A percentile compares a stretch with the other conserved stretches of the same genome.
These are phyloP conservation scores for Bolboschoenoplectus hybrid DNA, from an alignment of 202 grass and related monocot species.

Conservation along the genomic window DNA sequence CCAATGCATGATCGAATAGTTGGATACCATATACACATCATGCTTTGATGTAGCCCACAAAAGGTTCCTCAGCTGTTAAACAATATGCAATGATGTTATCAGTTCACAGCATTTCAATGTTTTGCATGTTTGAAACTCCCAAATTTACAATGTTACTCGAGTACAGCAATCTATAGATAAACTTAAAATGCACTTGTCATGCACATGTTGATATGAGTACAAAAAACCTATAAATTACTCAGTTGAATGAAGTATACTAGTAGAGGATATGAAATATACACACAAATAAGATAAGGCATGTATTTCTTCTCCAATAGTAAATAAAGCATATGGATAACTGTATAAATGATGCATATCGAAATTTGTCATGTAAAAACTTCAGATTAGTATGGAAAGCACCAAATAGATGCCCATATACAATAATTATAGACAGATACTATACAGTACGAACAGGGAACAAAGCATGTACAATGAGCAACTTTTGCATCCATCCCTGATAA, in stretches of 20 bases:
- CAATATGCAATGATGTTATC: not conserved
- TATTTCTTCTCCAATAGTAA: not conserved
- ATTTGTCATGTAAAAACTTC: not conserved
- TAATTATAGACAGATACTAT: not conserved
- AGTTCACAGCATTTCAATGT: not conserved
- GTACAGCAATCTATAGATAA: not conserved
- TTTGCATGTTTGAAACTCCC: not conserved
- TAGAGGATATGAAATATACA: not conserved
- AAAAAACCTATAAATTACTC: not conserved
- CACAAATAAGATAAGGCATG: not conserved
- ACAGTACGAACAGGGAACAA: not conserved
- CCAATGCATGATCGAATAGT: conserved; percentile 79
- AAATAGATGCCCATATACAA: conserved; percentile 8
- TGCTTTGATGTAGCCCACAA: conserved; percentile 86
- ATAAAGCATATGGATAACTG: not conserved
- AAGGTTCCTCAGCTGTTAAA: conserved; percentile 78
- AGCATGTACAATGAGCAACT: not conserved
- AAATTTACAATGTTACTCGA: not conserved
- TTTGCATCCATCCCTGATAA: not conserved
- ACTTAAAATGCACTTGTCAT: not conserved
- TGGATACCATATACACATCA: conserved; percentile 70
- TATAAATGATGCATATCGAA: not conserved
- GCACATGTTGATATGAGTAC: not conserved
- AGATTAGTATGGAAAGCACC: conserved; percentile 7
- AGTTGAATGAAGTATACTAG: not conserved